phyloP scores from a whole-genome alignment of 352 stramenopile species.

The Phytophthora macrochlamydospora region DNA sequence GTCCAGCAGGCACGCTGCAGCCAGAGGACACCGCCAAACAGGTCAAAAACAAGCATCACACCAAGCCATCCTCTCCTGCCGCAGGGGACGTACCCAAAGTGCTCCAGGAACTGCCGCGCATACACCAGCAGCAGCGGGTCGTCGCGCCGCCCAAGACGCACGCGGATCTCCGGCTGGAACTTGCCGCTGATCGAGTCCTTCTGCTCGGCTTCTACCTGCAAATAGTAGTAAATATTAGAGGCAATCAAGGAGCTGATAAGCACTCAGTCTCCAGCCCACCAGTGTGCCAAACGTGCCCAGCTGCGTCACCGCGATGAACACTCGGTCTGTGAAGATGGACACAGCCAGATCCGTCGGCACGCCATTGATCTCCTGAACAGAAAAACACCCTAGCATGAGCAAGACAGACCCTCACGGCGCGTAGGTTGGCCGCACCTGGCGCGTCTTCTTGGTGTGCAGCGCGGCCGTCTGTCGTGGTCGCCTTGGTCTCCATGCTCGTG shows the following conservation, averaged over 20 bases:
- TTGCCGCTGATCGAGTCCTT: slow-evolving; percentile 82
- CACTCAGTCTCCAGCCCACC: slow-evolving; percentile 27
- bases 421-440: slow-evolving; percentile 29
- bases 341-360: slow-evolving; percentile 72
- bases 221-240: too few species aligned
- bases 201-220: slow-evolving; percentile 73
- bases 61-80: too few species aligned
- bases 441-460: slow-evolving; percentile 51
- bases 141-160: slow-evolving; percentile 77
- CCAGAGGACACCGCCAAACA: not conserved
- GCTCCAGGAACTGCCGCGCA: slow-evolving; percentile 80
- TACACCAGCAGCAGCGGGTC: slow-evolving; percentile 87
- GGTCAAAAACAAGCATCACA: too few species aligned
- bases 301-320: slow-evolving; percentile 86
- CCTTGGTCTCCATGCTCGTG: slow-evolving; percentile 15
- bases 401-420: not conserved
- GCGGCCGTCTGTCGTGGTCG: slow-evolving; percentile 9
- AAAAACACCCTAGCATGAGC: slow-evolving; percentile 5
- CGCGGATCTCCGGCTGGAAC: slow-evolving; percentile 76
- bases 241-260: too few species aligned
- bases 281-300: slow-evolving; percentile 83
- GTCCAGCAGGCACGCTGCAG: slow-evolving; percentile 57
- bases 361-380: slow-evolving; percentile 71
- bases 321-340: slow-evolving; percentile 78
- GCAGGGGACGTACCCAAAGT: slow-evolving; percentile 66